These are phyloP conservation scores for Larix kaempferi DNA, from an alignment of 75 land plant genomes.

Conservation along the genomic window DNA sequence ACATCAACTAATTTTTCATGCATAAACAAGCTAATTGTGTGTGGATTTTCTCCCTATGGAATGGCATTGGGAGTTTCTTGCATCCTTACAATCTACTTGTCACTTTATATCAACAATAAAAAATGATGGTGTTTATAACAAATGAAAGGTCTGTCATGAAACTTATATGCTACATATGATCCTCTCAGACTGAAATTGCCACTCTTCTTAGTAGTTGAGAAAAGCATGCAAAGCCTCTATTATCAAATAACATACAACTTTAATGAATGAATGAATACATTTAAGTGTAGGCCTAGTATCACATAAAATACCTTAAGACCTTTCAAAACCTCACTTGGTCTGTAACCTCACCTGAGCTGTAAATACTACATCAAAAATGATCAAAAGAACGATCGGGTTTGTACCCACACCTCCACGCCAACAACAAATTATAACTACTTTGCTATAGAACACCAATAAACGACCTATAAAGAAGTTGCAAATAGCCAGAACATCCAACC, in stretches of 20 bases:
- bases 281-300: not conserved
- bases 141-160: not conserved
- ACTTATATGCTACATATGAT: not conserved
- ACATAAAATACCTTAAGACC: not conserved
- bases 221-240: not conserved
- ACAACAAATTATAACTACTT: not conserved
- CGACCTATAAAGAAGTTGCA: not conserved
- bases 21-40: constrained; percentile 89
- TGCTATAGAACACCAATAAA: not conserved
- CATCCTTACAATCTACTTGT: constrained; percentile 84
- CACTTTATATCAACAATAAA: not conserved
- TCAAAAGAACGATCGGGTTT: not conserved
- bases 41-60: constrained; percentile 94
- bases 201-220: not conserved
- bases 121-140: not conserved
- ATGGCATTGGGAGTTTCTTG: constrained; percentile 98
- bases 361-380: not conserved
- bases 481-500: not conserved
- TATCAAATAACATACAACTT: not conserved
- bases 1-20: constrained; percentile 89
- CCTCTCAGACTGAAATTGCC: not conserved
- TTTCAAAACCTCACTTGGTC: not conserved
- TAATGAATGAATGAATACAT: not conserved
- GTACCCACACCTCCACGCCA: not conserved
- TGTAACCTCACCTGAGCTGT: not conserved